A percentile compares a stretch with the other conserved stretches of the same genome.
Evolutionary conservation across 2,329 filamentous ascomycete genomes (phyloP).

Genomic region (Claviceps purpurea): DNA sequence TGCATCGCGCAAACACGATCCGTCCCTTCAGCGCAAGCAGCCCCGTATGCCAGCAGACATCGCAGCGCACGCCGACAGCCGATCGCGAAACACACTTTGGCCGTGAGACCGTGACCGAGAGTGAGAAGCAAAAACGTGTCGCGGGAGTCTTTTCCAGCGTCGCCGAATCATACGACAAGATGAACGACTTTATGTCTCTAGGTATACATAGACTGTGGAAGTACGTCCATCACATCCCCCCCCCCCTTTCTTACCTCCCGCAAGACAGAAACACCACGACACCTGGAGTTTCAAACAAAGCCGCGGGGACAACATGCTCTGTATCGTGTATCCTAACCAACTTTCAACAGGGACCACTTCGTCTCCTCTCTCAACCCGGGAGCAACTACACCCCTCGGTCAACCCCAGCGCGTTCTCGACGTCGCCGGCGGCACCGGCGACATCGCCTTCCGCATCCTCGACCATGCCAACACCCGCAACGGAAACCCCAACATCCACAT

Average conservation of each 20-base stretch:
- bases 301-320: not conserved
- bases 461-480: conserved; percentile 73
- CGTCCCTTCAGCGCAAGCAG: conserved; percentile 17
- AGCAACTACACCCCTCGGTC: conserved; percentile 29
- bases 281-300: not conserved
- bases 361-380: conserved; percentile 84
- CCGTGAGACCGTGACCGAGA: conserved; percentile 71
- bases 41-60: conserved; percentile 11
- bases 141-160: conserved; percentile 90
- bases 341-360: conserved; percentile 60
- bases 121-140: conserved; percentile 59
- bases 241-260: not conserved
- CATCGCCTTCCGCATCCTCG: conserved; percentile 91
- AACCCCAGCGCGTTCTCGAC: conserved; percentile 68
- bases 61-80: conserved; percentile 14
- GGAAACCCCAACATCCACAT: conserved; percentile 65
- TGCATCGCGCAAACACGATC: conserved; percentile 5
- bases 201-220: conserved; percentile 96
- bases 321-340: not conserved
- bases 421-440: conserved; percentile 95
- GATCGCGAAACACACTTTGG: conserved; percentile 75
- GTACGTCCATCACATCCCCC: conserved; percentile 24
- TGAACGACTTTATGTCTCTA: conserved; percentile 99
- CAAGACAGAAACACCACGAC: too few species aligned
- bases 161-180: conserved; percentile 85